Evolutionary conservation across 2,329 filamentous ascomycete species (phyloP).

Genomic region (Ascochyta pisi): DNA sequence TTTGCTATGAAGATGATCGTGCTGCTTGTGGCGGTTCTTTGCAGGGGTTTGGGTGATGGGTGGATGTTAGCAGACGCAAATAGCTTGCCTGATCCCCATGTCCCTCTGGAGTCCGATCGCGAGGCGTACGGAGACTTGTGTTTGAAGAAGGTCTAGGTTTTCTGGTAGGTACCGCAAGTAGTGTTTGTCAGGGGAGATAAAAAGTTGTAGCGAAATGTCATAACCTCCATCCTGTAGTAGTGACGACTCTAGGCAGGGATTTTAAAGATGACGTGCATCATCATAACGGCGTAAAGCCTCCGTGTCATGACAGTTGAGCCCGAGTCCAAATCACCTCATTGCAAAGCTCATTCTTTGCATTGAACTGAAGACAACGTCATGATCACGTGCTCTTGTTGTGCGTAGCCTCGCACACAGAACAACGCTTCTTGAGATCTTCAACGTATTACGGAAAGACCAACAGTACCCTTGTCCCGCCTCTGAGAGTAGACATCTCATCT

Average conservation of each 20-base stretch:
- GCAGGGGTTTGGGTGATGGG: slow-evolving; percentile 2
- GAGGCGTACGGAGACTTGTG: neutral
- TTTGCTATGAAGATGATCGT: slow-evolving; percentile 22
- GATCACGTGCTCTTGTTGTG: neutral
- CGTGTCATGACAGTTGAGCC: no score
- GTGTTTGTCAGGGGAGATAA: no score
- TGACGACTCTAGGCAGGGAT: no score
- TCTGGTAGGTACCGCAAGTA: neutral
- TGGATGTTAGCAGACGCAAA: slow-evolving; percentile 2
- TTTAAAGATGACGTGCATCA: no score
- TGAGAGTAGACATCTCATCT: no score
- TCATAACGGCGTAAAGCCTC: no score
- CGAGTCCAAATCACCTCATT: no score
- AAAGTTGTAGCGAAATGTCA: no score
- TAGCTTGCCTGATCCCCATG: neutral
- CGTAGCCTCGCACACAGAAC: neutral
- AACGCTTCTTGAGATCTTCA: no score
- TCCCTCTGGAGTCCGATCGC: neutral
- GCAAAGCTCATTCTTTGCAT: neutral
- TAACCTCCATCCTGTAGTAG: no score
- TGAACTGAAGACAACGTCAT: neutral
- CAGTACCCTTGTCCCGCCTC: no score
- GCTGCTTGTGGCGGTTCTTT: slow-evolving; percentile 16
- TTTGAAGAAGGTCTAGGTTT: neutral
- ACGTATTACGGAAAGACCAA: no score